Percentiles rank a stretch among this genome's conserved stretches.
Conservation (phyloP, 306 rosid genomes). For the Vicia faba region DNA sequence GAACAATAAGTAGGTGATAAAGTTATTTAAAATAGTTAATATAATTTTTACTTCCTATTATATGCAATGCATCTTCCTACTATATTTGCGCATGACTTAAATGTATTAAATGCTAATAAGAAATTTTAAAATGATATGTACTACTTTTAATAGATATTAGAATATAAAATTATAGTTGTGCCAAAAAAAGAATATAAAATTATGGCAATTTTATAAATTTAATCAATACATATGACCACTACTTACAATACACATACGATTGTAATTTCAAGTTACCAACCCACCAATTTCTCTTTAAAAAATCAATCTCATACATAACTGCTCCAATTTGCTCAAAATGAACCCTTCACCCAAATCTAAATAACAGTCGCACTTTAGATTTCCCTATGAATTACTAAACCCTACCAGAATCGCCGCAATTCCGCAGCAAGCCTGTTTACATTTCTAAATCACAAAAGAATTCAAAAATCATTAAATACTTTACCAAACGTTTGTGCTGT, state of each 20-base stretch:
- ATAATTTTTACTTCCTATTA: neutral
- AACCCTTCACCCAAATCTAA: conserved; percentile 19
- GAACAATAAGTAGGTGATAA: neutral
- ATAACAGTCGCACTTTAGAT: neutral
- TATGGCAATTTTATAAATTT: neutral
- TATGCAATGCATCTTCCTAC: neutral
- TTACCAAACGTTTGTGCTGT: conserved; percentile 34
- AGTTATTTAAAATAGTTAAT: neutral
- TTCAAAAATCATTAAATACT: conserved; percentile 29
- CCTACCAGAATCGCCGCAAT: conserved; percentile 17
- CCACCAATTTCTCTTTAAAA: neutral
- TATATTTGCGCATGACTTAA: no score
- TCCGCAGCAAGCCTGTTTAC: neutral
- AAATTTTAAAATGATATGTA: neutral
- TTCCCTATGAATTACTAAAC: conserved; percentile 7
- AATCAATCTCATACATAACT: neutral
- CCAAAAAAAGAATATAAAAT: neutral
- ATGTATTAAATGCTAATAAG: neutral
- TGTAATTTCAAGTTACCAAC: neutral
- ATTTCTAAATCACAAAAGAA: conserved; percentile 29
- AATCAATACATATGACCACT: neutral
- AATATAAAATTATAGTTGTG: no score
- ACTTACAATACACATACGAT: neutral
- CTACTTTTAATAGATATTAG: neutral
- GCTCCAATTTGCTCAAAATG: conserved; percentile 5